These are phyloP conservation scores for Dicorynia guianensis DNA, from an alignment of 306 rosid genomes.

Conservation along the genomic window DNA sequence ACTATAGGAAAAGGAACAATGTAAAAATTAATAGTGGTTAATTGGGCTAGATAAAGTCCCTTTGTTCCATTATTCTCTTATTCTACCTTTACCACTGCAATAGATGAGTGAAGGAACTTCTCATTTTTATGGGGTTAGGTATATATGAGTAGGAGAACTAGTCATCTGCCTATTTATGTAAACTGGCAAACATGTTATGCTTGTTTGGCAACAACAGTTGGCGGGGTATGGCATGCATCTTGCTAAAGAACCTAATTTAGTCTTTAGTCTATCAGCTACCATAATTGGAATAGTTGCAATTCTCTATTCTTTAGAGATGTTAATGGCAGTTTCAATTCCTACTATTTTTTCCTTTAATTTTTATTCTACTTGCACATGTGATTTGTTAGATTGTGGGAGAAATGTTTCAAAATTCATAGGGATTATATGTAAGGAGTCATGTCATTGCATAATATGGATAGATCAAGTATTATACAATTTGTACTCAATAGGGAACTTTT, in stretches of 20 bases:
- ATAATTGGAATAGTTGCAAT: background rate
- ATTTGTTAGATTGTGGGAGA: background rate
- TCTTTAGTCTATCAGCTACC: conserved; percentile 31
- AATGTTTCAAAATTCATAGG: background rate
- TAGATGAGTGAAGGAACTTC: too few relatives aligned
- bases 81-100: background rate
- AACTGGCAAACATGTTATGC: conserved; percentile 47
- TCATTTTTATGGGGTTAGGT: too few relatives aligned
- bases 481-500: background rate
- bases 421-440: background rate
- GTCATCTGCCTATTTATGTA: conserved; percentile 38
- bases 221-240: conserved; percentile 99
- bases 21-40: background rate
- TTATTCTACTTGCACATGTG: background rate
- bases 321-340: too few relatives aligned
- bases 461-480: background rate
- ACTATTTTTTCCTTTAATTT: too few relatives aligned
- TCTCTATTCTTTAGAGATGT: background rate
- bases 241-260: conserved; percentile 66
- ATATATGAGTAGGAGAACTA: background rate
- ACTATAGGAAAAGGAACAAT: background rate
- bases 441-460: background rate
- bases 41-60: conserved; percentile 6
- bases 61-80: background rate
- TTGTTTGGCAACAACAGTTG: conserved; percentile 96